phyloP scores from a whole-genome alignment of 2,329 filamentous ascomycete species.

The Botryotinia convoluta region DNA sequence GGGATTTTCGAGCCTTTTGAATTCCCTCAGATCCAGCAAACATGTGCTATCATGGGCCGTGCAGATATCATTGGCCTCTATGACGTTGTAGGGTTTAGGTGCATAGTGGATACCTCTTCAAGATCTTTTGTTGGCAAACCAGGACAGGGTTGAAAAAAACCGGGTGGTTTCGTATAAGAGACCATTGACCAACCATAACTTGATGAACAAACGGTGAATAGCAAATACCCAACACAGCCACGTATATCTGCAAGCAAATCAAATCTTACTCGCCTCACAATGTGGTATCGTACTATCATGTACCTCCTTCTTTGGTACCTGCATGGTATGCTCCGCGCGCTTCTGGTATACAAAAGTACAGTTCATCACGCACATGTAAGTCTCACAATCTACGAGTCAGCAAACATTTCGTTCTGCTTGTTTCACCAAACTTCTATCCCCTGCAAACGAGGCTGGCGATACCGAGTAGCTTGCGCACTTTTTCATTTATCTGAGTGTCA shows the following conservation, averaged over 20 bases:
- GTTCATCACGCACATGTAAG: conserved; percentile 13
- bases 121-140: conserved; percentile 10
- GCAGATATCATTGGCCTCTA: background rate
- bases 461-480: background rate
- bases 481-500: background rate
- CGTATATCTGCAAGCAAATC: background rate
- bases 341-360: background rate
- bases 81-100: conserved; percentile 6
- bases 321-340: conserved; percentile 10
- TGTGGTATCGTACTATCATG: background rate
- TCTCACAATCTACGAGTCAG: conserved; percentile 2
- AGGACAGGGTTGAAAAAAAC: background rate
- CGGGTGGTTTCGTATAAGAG: background rate
- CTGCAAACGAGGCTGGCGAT: conserved; percentile 10
- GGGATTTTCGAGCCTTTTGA: conserved; percentile 9
- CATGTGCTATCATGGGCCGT: background rate
- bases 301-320: conserved; percentile 9
- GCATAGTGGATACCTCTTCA: conserved; percentile 6
- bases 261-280: background rate
- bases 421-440: background rate
- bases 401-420: background rate
- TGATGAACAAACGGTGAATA: conserved; percentile 6
- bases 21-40: conserved; percentile 1
- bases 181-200: background rate
- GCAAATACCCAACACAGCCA: background rate